These are phyloP conservation scores for Pseudogymnoascus sp. DNA, from an alignment of 2,329 filamentous ascomycete genomes.

Conservation along the genomic window DNA sequence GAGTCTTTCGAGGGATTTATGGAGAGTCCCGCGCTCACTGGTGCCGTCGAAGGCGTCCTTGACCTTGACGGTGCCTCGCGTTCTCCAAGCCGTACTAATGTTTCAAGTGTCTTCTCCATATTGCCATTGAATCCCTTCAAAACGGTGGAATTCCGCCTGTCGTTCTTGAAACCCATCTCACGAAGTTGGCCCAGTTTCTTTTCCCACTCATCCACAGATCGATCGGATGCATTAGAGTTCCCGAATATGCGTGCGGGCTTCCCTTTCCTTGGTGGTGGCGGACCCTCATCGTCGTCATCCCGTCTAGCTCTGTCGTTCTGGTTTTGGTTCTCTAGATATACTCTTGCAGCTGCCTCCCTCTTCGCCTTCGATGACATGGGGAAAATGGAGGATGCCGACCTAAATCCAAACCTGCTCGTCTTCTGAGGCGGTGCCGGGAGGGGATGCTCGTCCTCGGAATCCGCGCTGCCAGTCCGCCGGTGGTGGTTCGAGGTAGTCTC, in stretches of 20 bases:
- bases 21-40: conserved; percentile 26
- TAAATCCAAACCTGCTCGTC: conserved; percentile 53
- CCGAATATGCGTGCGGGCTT: conserved; percentile 67
- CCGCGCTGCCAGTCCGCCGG: conserved; percentile 40
- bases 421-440: conserved; percentile 59
- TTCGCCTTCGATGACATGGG: conserved; percentile 45
- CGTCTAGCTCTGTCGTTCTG: conserved; percentile 32
- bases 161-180: conserved; percentile 89
- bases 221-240: conserved; percentile 53
- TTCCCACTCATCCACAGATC: conserved; percentile 49
- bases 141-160: conserved; percentile 72
- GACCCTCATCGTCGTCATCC: conserved; percentile 15
- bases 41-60: conserved; percentile 45
- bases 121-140: conserved; percentile 80
- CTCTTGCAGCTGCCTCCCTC: conserved; percentile 19
- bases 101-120: conserved; percentile 78
- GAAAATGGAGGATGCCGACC: conserved; percentile 53
- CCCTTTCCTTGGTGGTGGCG: conserved; percentile 25
- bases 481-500: conserved; percentile 39
- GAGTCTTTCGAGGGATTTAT: conserved; percentile 25
- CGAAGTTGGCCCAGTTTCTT: conserved; percentile 69
- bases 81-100: conserved; percentile 76
- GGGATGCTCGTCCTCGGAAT: conserved; percentile 43
- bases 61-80: conserved; percentile 43
- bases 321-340: conserved; percentile 26